Percentiles rank a stretch among this genome's conserved stretches.
These are phyloP conservation scores for Trichomonas gallinae DNA, from an alignment of 208 protist species.

Conservation along the genomic window DNA sequence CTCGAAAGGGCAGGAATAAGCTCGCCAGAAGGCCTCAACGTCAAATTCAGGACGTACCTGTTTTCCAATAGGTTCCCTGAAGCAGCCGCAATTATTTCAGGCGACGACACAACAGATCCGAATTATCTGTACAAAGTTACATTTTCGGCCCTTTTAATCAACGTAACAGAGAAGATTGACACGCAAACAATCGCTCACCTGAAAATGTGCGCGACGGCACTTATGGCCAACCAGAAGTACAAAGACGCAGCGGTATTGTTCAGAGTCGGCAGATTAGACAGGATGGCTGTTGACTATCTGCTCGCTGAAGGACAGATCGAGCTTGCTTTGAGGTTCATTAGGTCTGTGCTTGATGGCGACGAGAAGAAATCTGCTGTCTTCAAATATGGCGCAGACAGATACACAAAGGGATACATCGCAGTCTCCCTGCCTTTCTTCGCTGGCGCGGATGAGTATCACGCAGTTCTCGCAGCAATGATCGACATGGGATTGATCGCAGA, in stretches of 20 bases:
- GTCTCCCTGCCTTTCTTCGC: background rate
- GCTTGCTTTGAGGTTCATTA: background rate
- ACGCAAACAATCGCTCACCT: background rate
- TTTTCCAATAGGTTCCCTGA: background rate
- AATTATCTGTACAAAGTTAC: background rate
- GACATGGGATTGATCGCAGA: background rate
- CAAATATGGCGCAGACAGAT: too few relatives aligned
- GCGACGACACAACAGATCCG: background rate
- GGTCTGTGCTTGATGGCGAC: background rate
- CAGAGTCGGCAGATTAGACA: background rate
- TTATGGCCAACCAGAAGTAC: background rate
- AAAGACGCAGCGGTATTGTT: background rate
- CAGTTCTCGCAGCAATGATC: background rate
- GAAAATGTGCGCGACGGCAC: background rate
- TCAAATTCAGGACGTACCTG: background rate
- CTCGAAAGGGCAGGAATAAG: background rate
- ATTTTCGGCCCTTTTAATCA: background rate
- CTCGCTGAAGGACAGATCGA: background rate
- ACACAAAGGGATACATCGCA: too few relatives aligned
- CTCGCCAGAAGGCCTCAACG: background rate
- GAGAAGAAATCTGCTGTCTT: background rate
- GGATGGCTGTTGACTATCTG: background rate
- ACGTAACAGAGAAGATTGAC: background rate
- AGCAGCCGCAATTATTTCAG: background rate
- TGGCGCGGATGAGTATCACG: background rate